These are phyloP conservation scores for Camelina hispida DNA, from an alignment of 345 rosid species.

Conservation along the genomic window DNA sequence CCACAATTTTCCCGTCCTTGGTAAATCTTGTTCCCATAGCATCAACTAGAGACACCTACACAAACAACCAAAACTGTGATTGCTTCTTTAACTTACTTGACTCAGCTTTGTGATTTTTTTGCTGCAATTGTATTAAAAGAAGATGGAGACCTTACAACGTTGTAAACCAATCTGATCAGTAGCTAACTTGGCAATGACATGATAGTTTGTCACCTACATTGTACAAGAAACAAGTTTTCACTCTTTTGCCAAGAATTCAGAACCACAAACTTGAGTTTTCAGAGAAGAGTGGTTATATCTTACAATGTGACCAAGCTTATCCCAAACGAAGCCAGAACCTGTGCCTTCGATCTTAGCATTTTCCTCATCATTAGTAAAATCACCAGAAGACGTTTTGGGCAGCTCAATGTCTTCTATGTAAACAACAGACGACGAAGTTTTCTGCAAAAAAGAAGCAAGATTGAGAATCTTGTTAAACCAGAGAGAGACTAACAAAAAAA, in stretches of 20 bases:
- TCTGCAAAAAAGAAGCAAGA: constrained; percentile 39
- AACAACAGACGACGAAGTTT: constrained; percentile 77
- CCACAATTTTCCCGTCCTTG: constrained; percentile 69
- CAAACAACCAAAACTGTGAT: neutral
- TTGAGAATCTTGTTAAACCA: neutral
- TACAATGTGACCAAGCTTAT: constrained; percentile 91
- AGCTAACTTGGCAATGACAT: constrained; percentile 79
- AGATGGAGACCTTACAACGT: constrained; percentile 75
- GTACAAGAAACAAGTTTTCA: constrained; percentile 11
- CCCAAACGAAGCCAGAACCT: constrained; percentile 97
- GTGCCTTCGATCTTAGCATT: constrained; percentile 77
- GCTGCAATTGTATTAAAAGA: constrained; percentile 14
- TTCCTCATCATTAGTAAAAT: constrained; percentile 41
- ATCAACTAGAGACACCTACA: constrained; percentile 72
- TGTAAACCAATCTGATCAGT: constrained; percentile 72
- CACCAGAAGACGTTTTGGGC: constrained; percentile 49
- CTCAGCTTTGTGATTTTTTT: neutral
- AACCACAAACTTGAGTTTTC: too few relatives aligned
- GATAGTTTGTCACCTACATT: constrained; percentile 83
- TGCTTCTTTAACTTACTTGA: neutral
- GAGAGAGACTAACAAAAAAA: too few relatives aligned
- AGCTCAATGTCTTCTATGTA: constrained; percentile 75
- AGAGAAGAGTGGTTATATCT: too few relatives aligned
- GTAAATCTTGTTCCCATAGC: constrained; percentile 63
- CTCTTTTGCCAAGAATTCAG: neutral